Conservation (phyloP, 1,139 yeast genomes). For the Hyphopichia burtonii region DNA sequence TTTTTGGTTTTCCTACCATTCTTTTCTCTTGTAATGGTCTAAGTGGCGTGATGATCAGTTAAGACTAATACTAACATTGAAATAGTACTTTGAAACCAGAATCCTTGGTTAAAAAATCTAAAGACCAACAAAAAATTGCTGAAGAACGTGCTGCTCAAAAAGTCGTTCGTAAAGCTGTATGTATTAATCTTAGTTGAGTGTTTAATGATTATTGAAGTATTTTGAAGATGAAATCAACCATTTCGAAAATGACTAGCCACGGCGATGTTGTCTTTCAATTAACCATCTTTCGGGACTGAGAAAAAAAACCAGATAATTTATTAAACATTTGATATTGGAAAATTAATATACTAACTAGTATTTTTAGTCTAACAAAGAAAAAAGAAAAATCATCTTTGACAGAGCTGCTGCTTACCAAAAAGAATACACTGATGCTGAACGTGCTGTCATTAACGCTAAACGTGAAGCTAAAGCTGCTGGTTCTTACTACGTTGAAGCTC, state of each 20-base stretch:
- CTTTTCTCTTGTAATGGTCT: not conserved
- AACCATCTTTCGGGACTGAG: conserved; percentile 99
- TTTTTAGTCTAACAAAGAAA: conserved; percentile 73
- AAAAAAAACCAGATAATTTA: too few relatives aligned
- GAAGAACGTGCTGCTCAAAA: conserved; percentile 87
- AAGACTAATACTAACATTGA: conserved; percentile 31
- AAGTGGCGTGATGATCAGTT: not conserved
- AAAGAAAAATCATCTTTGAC: conserved; percentile 93
- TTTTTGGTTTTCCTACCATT: not conserved
- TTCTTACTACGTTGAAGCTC: conserved; percentile 96
- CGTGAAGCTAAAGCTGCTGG: conserved; percentile 97
- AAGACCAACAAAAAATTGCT: conserved; percentile 84
- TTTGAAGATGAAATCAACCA: conserved; percentile 62
- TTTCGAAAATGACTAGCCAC: conserved; percentile 70
- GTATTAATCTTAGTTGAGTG: conserved; percentile 45
- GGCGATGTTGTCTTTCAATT: conserved; percentile 92
- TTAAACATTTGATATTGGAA: too few relatives aligned
- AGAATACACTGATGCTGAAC: conserved; percentile 95
- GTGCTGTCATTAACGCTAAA: conserved; percentile 87
- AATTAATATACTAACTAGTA: conserved; percentile 36
- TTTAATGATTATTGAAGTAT: conserved; percentile 8
- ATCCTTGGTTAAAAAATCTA: conserved; percentile 92
- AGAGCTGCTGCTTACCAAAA: conserved; percentile 98
- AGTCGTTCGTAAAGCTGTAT: conserved; percentile 85
- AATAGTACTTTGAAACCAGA: conserved; percentile 70